Conservation (phyloP, 441 rosid species). For the Jatropha multifida region DNA sequence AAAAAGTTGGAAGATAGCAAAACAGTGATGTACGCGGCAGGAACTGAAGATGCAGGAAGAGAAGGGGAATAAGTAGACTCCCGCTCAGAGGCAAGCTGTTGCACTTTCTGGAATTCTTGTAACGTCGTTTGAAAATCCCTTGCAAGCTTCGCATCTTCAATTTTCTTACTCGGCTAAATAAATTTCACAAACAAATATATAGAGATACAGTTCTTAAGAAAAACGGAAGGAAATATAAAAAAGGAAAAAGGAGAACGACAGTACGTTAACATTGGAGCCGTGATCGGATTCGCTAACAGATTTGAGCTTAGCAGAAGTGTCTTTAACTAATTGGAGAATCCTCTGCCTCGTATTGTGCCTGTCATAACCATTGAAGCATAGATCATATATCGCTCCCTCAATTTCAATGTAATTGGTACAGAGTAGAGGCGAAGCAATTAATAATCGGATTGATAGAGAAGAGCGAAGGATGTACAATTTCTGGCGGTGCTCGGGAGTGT, state of each 20-base stretch:
- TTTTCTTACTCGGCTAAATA: slow-evolving; percentile 50
- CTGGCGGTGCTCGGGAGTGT: slow-evolving; percentile 65
- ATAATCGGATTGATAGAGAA: neutral
- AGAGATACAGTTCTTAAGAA: neutral
- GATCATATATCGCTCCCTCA: neutral
- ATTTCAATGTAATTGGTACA: neutral
- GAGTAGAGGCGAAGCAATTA: neutral
- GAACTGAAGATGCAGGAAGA: slow-evolving; percentile 25
- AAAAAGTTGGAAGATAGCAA: neutral
- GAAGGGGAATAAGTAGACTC: slow-evolving; percentile 63
- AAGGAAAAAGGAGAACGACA: neutral
- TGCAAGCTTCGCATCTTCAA: slow-evolving; percentile 75
- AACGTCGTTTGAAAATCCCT: slow-evolving; percentile 60
- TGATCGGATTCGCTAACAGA: slow-evolving; percentile 55
- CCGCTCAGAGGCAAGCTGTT: slow-evolving; percentile 66
- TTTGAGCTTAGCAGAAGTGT: slow-evolving; percentile 66
- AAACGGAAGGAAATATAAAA: neutral
- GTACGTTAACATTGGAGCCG: slow-evolving; percentile 41
- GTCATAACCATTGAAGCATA: slow-evolving; percentile 7
- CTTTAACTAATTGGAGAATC: slow-evolving; percentile 62
- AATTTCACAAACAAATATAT: neutral
- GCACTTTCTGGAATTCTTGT: slow-evolving; percentile 68
- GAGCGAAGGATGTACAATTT: slow-evolving; percentile 35
- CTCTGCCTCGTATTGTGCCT: slow-evolving; percentile 64
- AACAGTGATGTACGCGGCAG: slow-evolving; percentile 25